Evolutionary conservation across 2,329 filamentous ascomycete genomes (phyloP), one percentile per base, ranked within the genome.

Genomic region (Thielaviopsis populi): DNA sequence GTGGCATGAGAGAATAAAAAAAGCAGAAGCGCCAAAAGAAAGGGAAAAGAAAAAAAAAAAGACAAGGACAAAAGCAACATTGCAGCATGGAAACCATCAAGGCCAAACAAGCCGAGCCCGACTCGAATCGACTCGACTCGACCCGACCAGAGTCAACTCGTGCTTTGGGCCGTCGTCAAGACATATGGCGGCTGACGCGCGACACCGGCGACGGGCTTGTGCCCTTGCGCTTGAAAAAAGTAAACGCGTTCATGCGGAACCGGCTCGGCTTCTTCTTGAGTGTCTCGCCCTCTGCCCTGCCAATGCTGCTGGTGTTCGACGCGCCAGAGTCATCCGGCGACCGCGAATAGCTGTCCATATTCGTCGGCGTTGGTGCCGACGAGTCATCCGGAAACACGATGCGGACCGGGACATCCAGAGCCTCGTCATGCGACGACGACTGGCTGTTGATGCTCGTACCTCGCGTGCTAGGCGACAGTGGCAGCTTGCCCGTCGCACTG

Each of bases 381-480:
- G 64, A 59, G 50, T 65, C 64, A 7, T 65, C 64, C 6, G 60
- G 60, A n/a, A 53, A 59, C 19, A 65, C 61, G 15, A 65, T 65
- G 17, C 54, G 50, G 2, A 65, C 64, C 11, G 64, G 60, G 7
- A 65, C 41, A 50, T 65, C 64, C 13, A 71, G 37, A 58, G 67
- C 70, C 62, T 77, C 77, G 58, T 83, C 82, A 63, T 78, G 69
- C 7, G 81, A 83, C 54, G 81, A 83, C 53, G 83, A 81, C 63
- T 78, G 77, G 72, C 83, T 85, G 68, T 83, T 79, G 67, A 86
- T 82, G 71, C 83, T 86, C 19, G 83, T 86, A 46, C 83, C 83
- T 69, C 83, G 78, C 2, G 83, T 86, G 70, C 83, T 85, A 1
- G 83, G 83, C 27, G 83, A 85, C 42, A 85, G 73, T 2, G 83